Conservation (phyloP, 1,284 basidiomycete genomes). For the Moesziomyces globuligerus region DNA sequence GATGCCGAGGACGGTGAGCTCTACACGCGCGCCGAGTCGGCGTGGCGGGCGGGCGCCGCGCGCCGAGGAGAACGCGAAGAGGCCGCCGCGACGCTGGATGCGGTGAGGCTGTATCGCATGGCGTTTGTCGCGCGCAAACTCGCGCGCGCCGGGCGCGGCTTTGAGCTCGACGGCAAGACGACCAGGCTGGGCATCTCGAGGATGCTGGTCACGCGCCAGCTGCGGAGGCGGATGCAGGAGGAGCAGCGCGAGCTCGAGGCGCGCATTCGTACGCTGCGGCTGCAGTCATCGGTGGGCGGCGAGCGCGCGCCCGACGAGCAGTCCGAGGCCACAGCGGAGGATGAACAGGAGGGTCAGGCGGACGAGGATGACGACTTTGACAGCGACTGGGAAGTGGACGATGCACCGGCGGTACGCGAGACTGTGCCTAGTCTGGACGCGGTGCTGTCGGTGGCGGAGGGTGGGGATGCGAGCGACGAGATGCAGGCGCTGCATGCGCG, state of each 20-base stretch:
- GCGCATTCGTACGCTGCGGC: constrained; percentile 71
- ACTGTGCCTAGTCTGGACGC: not conserved
- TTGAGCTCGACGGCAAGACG: constrained; percentile 72
- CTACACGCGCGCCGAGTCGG: constrained; percentile 27
- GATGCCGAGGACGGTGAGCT: constrained; percentile 48
- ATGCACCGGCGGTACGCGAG: not conserved
- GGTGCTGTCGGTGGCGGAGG: not conserved
- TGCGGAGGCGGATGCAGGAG: constrained; percentile 77
- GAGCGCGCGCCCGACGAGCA: not conserved
- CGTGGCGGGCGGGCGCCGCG: constrained; percentile 73
- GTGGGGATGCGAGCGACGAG: constrained; percentile 28
- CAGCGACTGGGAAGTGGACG: constrained; percentile 29
- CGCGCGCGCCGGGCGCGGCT: constrained; percentile 78
- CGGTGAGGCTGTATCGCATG: constrained; percentile 74
- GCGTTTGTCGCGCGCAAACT: constrained; percentile 78
- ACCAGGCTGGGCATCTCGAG: constrained; percentile 72
- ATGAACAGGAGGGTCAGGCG: constrained; percentile 48
- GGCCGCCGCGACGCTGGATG: constrained; percentile 69
- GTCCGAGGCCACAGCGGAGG: constrained; percentile 3
- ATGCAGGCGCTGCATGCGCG: constrained; percentile 73
- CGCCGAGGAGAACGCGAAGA: constrained; percentile 80
- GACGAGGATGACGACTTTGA: constrained; percentile 43
- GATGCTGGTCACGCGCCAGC: constrained; percentile 76
- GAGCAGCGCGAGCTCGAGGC: constrained; percentile 58
- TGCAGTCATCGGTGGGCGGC: constrained; percentile 5